Conservation (phyloP, 108 stramenopile genomes). For the Hondaea fermentalgiana region DNA sequence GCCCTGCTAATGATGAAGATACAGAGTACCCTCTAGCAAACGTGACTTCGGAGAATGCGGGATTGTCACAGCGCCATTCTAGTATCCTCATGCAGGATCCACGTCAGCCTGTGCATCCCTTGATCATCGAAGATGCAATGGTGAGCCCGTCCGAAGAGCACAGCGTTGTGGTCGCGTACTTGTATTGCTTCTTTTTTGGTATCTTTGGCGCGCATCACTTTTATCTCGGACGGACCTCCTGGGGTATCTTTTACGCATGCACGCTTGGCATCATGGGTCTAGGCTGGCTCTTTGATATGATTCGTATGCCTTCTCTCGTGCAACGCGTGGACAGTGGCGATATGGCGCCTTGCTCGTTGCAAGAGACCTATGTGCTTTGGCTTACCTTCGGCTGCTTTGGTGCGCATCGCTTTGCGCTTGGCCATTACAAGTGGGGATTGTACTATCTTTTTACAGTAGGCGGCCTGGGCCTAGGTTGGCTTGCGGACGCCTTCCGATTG, state of each 20-base stretch:
- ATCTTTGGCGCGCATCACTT: background rate
- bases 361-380: background rate
- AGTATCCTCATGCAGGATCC: too few relatives aligned
- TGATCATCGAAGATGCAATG: background rate
- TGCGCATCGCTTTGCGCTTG: background rate
- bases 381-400: background rate
- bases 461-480: background rate
- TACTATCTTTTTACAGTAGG: background rate
- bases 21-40: too few relatives aligned
- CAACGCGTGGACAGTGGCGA: background rate
- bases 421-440: background rate
- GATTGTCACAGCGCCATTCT: too few relatives aligned
- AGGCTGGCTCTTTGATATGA: background rate
- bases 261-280: background rate
- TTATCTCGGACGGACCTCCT: background rate
- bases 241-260: constrained; percentile 1
- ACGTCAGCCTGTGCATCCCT: background rate
- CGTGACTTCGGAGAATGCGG: too few relatives aligned
- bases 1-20: too few relatives aligned
- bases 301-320: background rate
- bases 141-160: background rate
- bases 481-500: background rate
- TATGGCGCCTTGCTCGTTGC: background rate
- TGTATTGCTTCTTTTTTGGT: background rate
- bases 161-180: background rate